Evolutionary conservation across 306 rosid species (phyloP).

Genomic region (Biancaea sappan): DNA sequence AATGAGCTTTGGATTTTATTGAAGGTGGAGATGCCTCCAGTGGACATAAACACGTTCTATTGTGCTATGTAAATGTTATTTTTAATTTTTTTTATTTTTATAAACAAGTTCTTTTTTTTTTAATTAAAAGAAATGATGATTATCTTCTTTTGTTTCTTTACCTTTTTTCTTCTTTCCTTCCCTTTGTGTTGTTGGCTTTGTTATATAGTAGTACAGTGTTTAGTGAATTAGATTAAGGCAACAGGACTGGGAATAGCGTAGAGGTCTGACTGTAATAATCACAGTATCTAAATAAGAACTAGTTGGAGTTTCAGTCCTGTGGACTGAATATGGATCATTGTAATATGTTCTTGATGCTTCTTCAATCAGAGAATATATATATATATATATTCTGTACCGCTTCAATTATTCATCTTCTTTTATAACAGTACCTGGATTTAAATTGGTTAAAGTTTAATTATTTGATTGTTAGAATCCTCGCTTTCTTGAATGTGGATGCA

Average conservation of each 20-base stretch:
- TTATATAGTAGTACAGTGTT: neutral
- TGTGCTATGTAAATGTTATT: slow-evolving; percentile 44
- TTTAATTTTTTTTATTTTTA: too few species aligned
- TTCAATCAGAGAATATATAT: neutral
- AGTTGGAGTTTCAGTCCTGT: neutral
- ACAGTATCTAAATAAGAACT: slow-evolving; percentile 3
- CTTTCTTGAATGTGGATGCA: neutral
- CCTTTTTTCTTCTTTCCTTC: neutral
- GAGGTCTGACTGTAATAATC: neutral
- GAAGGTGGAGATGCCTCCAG: slow-evolving; percentile 42
- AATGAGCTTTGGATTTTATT: slow-evolving; percentile 72
- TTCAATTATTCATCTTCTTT: neutral
- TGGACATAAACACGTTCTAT: slow-evolving; percentile 36
- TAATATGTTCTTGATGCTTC: neutral
- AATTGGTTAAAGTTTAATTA: neutral
- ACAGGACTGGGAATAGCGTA: neutral
- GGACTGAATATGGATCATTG: slow-evolving; percentile 11
- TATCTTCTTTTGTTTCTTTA: too few species aligned
- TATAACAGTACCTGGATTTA: neutral
- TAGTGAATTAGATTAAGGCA: neutral
- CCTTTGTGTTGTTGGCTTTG: slow-evolving; percentile 3
- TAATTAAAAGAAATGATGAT: neutral
- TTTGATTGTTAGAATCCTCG: too few species aligned
- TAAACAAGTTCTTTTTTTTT: too few species aligned
- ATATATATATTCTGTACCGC: neutral